Percentiles rank a stretch among this genome's conserved stretches.
Evolutionary conservation across 202 grass and related monocot genomes (phyloP).

Genomic region (Panicum hallii): DNA sequence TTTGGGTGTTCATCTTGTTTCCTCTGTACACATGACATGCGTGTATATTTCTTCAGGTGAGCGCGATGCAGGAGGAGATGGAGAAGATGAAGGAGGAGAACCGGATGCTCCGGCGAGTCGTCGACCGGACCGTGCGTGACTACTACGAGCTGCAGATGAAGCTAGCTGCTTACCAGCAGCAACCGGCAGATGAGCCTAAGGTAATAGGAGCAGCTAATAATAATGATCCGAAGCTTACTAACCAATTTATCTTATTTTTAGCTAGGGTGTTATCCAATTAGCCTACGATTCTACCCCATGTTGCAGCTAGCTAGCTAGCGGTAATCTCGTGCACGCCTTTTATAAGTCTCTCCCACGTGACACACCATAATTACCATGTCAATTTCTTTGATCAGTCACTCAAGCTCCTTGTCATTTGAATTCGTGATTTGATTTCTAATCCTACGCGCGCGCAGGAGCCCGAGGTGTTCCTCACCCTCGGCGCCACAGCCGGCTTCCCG

Average conservation of each 20-base stretch:
- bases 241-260: not conserved
- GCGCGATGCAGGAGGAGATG: conserved; percentile 75
- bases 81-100: conserved; percentile 93
- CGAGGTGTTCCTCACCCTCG: conserved; percentile 76
- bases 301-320: conserved; percentile 19
- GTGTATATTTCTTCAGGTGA: conserved; percentile 50
- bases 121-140: conserved; percentile 71
- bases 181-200: conserved; percentile 61
- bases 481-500: conserved; percentile 30
- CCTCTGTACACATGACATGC: not conserved
- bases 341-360: conserved; percentile 55
- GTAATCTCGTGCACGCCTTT: conserved; percentile 40
- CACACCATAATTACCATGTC: conserved; percentile 56
- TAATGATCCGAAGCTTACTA: not conserved
- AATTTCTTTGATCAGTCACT: not conserved
- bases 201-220: conserved; percentile 16
- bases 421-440: conserved; percentile 38
- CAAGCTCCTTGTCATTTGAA: conserved; percentile 4
- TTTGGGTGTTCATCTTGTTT: not conserved
- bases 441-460: conserved; percentile 51
- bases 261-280: conserved; percentile 43
- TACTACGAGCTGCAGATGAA: conserved; percentile 81
- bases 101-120: conserved; percentile 56
- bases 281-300: conserved; percentile 37
- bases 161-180: conserved; percentile 65